Base-by-base conservation (phyloP, 345 rosid genomes). In the Populus alba region DNA sequence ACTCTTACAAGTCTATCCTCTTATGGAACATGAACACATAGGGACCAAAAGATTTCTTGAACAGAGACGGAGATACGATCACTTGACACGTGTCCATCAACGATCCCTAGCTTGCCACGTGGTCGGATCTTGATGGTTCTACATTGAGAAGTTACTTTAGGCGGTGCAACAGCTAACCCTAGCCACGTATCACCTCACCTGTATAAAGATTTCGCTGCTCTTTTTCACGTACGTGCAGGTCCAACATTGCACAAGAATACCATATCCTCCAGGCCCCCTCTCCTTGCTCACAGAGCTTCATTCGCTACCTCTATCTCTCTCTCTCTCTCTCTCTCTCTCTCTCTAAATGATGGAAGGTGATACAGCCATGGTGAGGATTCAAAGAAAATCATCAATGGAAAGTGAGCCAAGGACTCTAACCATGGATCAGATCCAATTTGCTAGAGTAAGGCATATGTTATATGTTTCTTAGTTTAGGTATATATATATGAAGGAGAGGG, bases 381-480 rank as follows among this genome's bases (percentile, higher is more conserved):
- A 83, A 23, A 78, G 90, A 41, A 76, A 71, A 72, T 78, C 89
- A 13, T 86, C 90, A 0, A 87, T 87, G 35, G 92, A 89, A 53
- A 72, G 23, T 3, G 92, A 89, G 87, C 90, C 92, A 7, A 82
- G 85, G 67, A 89, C 92, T 23, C 83, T 89, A 15, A 78, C 77
- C 17, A 23, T 77, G 37, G 73, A 79, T 78, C 86, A 89, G 76
- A 81, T 89, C 27, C 82, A 86, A 6, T 67, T 51, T 57, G 91
- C 91, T 8, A 81, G 90, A 80, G 91, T 87, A 79, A 8, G 83
- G 35, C n/a, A 1, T 23, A 53, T 31, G 37, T 33, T 33, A 2
- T 1, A 18, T 12, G 38, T 8, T 35, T 3, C 31, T 35, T 2
- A 25, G 31, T 25, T 23, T 63, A 0, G 31, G 18, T 66, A 17